Percentiles rank a stretch among this genome's conserved stretches.
phyloP scores from a whole-genome alignment of 176 grass and related monocot genomes.

The Musa schizocarpa region DNA sequence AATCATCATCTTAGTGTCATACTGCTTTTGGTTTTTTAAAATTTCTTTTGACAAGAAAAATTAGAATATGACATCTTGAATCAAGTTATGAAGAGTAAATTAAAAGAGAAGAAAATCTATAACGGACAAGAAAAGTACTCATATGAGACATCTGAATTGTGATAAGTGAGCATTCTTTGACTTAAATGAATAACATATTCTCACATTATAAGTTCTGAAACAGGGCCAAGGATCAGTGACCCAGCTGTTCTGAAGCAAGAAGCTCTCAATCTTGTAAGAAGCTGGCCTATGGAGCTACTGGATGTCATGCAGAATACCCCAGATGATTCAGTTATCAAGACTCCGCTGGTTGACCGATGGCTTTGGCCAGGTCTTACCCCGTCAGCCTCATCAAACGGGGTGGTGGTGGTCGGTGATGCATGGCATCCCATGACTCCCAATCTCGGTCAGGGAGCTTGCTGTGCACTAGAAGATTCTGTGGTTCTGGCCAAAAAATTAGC shows the following conservation, averaged over 20 bases:
- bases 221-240: constrained; percentile 47
- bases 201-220: background rate
- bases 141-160: no score
- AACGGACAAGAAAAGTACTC: no score
- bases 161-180: no score
- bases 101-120: no score
- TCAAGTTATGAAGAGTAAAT: no score
- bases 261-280: constrained; percentile 52
- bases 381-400: constrained; percentile 29
- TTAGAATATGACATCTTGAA: background rate
- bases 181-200: background rate
- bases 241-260: constrained; percentile 54
- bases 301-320: constrained; percentile 58
- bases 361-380: constrained; percentile 68
- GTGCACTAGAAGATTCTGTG: constrained; percentile 81
- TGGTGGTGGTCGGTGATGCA: constrained; percentile 71
- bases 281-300: constrained; percentile 54
- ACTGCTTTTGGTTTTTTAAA: background rate
- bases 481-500: constrained; percentile 57
- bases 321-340: constrained; percentile 48
- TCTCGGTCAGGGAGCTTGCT: constrained; percentile 86
- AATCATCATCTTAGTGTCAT: background rate
- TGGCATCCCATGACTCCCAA: constrained; percentile 99
- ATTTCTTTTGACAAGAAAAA: background rate
- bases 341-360: constrained; percentile 82